Evolutionary conservation across 768 basidiomycete genomes (phyloP), one percentile per base, ranked within the genome.

Genomic region (Postia placenta): DNA sequence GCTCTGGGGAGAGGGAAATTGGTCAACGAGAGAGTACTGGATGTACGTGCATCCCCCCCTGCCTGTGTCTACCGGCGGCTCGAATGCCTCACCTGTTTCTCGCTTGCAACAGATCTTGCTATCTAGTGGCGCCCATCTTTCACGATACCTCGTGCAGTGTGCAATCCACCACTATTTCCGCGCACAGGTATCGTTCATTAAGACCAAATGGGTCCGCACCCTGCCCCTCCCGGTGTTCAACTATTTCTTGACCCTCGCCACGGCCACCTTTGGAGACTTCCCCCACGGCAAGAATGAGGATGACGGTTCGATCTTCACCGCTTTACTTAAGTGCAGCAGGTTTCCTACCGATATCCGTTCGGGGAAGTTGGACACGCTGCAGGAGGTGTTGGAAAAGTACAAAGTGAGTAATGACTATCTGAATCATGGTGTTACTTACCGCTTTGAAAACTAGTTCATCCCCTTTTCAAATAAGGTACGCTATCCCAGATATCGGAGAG

Each of bases 111-210:
- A 89, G 87, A 85, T 85, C 59, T 75, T 90, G 47, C 69, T 88
- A 50, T 72, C 77, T 44, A 87, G 85, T 57, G 86, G 86, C 47
- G 87, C 85, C 47, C 84, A 86, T 60, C 64, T 89, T 53, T 89
- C 87, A 53, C 78, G 87, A 42, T 90, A 90, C 67, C 74, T 90
- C 41, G 74, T 83, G 40, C 87, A 90, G 65, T 74, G 85, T 45
- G 83, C 86, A 28, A 79, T 84, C 46, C 86, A 88, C 52, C 87
- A 89, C 61, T 87, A 81, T 62, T 90, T 87, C 63, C 77, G 82
- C 53, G 79, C 83, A 2, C 78, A 79, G 51, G 68, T 78, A 24
- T 83, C 85, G 52, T 90, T 88, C 55, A 78, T 88, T 65, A 87
- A 87, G 67, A 77, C 82, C 1, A 68, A 69, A 20, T 90, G 87